Conservation (phyloP, 208 protist species). For the Willaertia magna region DNA sequence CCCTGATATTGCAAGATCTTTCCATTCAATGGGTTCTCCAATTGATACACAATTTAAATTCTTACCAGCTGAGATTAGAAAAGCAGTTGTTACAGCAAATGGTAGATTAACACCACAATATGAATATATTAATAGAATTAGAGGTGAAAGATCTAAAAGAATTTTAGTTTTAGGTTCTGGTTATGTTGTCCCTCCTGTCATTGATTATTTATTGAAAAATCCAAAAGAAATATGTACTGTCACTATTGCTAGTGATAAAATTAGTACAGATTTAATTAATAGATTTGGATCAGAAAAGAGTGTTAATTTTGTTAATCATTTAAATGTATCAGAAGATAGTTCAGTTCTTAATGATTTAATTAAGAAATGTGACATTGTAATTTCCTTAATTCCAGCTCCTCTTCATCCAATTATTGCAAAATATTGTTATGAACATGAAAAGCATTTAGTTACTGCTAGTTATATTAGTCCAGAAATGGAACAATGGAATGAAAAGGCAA, state of each 20-base stretch:
- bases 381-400: conserved; percentile 36
- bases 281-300: background rate
- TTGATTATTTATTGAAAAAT: conserved; percentile 40
- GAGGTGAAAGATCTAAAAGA: background rate
- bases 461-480: conserved; percentile 43
- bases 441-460: conserved; percentile 43
- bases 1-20: conserved; percentile 16
- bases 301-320: background rate
- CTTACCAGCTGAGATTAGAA: conserved; percentile 26
- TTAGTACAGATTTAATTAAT: background rate
- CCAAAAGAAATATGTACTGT: background rate
- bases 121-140: conserved; percentile 46
- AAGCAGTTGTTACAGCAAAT: conserved; percentile 36
- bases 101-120: conserved; percentile 43
- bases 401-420: conserved; percentile 39
- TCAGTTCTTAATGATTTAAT: background rate
- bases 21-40: conserved; percentile 16
- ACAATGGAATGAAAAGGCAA: conserved; percentile 30
- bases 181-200: conserved; percentile 20
- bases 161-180: conserved; percentile 26
- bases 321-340: background rate
- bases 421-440: conserved; percentile 32
- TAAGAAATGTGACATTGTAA: conserved; percentile 34
- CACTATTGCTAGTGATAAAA: background rate
- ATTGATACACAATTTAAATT: conserved; percentile 33